These are phyloP conservation scores for Talaromyces adpressus DNA, from an alignment of 495 filamentous ascomycete genomes.

Conservation along the genomic window DNA sequence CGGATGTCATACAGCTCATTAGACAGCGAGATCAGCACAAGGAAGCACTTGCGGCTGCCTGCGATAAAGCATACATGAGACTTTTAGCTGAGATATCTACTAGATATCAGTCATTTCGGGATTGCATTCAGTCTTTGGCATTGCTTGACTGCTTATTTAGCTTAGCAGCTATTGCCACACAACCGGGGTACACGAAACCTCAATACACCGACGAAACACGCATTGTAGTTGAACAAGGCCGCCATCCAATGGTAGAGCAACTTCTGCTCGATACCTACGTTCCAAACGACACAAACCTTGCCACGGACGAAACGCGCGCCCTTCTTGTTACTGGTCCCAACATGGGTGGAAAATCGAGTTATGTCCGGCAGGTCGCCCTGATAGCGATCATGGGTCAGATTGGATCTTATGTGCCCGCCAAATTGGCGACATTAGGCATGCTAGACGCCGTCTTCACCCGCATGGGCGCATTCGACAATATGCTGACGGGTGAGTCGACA, in stretches of 20 bases:
- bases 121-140: slow-evolving; percentile 78
- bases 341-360: slow-evolving; percentile 97
- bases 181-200: slow-evolving; percentile 88
- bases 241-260: slow-evolving; percentile 96
- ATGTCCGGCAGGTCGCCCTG: slow-evolving; percentile 86
- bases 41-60: slow-evolving; percentile 85
- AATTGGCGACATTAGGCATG: slow-evolving; percentile 65
- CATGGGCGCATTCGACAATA: slow-evolving; percentile 96
- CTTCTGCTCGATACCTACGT: slow-evolving; percentile 83
- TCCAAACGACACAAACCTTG: slow-evolving; percentile 76
- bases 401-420: slow-evolving; percentile 87
- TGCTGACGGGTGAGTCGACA: slow-evolving; percentile 89
- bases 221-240: slow-evolving; percentile 67
- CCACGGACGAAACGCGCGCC: slow-evolving; percentile 55
- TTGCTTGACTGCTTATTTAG: slow-evolving; percentile 87
- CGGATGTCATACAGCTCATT: slow-evolving; percentile 73
- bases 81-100: slow-evolving; percentile 67
- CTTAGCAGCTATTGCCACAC: slow-evolving; percentile 70
- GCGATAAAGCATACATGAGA: slow-evolving; percentile 71
- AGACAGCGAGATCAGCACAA: slow-evolving; percentile 92
- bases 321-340: slow-evolving; percentile 94
- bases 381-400: slow-evolving; percentile 92
- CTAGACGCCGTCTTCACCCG: slow-evolving; percentile 90
- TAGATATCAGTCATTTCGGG: slow-evolving; percentile 82
- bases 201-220: slow-evolving; percentile 62